These are phyloP conservation scores for Hypomontagnella submonticulosa DNA, from an alignment of 495 filamentous ascomycete genomes.

Conservation along the genomic window DNA sequence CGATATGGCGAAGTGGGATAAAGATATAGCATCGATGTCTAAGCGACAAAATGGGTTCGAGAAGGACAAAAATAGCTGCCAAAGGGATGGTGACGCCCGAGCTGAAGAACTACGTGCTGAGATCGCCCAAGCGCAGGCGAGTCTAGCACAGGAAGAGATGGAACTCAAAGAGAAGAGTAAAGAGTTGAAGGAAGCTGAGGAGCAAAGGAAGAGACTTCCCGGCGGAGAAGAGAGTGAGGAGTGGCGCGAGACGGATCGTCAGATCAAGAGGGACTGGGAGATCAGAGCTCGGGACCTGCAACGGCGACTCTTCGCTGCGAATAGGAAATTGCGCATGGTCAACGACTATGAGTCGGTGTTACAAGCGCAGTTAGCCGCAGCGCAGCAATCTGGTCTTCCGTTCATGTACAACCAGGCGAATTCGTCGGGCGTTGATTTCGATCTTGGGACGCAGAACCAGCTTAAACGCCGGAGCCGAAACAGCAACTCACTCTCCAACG, in stretches of 20 bases:
- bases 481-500: conserved; percentile 65
- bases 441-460: conserved; percentile 57
- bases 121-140: conserved; percentile 46
- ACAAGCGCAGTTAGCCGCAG: conserved; percentile 43
- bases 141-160: conserved; percentile 49
- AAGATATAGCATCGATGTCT: conserved; percentile 60
- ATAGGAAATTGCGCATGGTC: conserved; percentile 49
- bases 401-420: conserved; percentile 57
- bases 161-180: conserved; percentile 63
- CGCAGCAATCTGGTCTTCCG: conserved; percentile 47
- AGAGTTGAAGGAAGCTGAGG: conserved; percentile 63
- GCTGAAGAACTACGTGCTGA: conserved; percentile 47
- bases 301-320: conserved; percentile 50
- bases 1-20: conserved; percentile 66
- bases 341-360: conserved; percentile 56
- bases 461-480: conserved; percentile 65
- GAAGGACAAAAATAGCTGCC: conserved; percentile 51
- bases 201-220: conserved; percentile 61
- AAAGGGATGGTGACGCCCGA: conserved; percentile 47
- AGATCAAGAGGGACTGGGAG: conserved; percentile 58
- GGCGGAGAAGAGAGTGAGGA: conserved; percentile 66
- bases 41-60: conserved; percentile 57
- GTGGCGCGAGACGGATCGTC: conserved; percentile 60
- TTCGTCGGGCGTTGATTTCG: conserved; percentile 61
- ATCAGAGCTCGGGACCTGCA: conserved; percentile 57